Conservation (phyloP, 1,139 yeast species). For the Candida anutae region DNA sequence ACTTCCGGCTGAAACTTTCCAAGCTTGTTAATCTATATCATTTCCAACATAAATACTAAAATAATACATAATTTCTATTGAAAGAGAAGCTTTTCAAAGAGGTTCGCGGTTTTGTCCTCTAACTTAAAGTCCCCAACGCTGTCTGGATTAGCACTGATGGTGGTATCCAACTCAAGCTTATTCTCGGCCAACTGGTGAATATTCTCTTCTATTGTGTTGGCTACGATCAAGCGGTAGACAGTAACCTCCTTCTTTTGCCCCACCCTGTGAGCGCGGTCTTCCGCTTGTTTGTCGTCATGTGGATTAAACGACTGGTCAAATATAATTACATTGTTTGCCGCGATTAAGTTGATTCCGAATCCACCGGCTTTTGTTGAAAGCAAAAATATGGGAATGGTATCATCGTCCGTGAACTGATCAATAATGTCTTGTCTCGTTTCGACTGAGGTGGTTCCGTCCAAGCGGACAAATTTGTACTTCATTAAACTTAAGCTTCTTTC, state of each 20-base stretch:
- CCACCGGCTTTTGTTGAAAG: constrained; percentile 97
- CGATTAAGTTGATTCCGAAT: constrained; percentile 91
- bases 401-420: constrained; percentile 80
- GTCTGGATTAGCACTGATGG: constrained; percentile 43
- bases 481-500: constrained; percentile 65
- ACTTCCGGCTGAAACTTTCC: no score
- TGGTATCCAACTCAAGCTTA: constrained; percentile 77
- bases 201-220: constrained; percentile 79
- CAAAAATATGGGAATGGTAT: constrained; percentile 74
- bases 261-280: constrained; percentile 95
- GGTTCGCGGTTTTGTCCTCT: constrained; percentile 46
- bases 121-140: constrained; percentile 35
- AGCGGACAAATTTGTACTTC: constrained; percentile 66
- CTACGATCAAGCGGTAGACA: constrained; percentile 70
- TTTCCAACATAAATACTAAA: no score
- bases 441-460: constrained; percentile 92
- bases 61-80: constrained; percentile 3
- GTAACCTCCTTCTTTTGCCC: constrained; percentile 88
- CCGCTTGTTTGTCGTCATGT: constrained; percentile 97
- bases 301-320: constrained; percentile 95
- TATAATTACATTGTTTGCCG: constrained; percentile 87
- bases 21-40: no score
- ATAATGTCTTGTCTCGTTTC: constrained; percentile 89
- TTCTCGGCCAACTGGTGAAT: constrained; percentile 82
- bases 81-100: constrained; percentile 46